Evolutionary conservation across 768 basidiomycete genomes (phyloP).

Genomic region (Crucibulum laeve): DNA sequence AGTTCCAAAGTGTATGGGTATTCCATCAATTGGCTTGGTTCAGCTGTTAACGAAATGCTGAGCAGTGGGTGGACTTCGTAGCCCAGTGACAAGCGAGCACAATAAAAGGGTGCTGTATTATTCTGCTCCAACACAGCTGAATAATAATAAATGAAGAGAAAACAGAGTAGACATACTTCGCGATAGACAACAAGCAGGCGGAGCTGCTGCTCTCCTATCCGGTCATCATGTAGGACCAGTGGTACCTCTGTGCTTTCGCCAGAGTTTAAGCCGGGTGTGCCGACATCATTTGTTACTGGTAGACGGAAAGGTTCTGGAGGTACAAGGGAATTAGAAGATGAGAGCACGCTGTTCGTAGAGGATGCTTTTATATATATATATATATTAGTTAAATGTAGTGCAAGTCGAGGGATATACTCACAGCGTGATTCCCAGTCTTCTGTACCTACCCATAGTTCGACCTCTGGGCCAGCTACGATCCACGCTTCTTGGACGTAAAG

Average conservation of each 20-base stretch:
- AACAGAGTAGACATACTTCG: slow-evolving; percentile 34
- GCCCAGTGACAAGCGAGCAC: slow-evolving; percentile 45
- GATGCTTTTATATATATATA: background rate
- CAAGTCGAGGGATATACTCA: background rate
- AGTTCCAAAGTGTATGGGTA: slow-evolving; percentile 49
- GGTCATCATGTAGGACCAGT: slow-evolving; percentile 49
- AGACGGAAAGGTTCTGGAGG: slow-evolving; percentile 43
- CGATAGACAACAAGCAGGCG: slow-evolving; percentile 65
- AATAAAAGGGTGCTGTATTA: slow-evolving; percentile 48
- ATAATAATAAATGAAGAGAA: slow-evolving; percentile 1
- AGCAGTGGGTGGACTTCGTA: slow-evolving; percentile 63
- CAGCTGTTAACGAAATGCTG: slow-evolving; percentile 42
- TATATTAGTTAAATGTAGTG: slow-evolving; percentile 1
- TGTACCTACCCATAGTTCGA: slow-evolving; percentile 55
- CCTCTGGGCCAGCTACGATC: slow-evolving; percentile 56
- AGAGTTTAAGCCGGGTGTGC: slow-evolving; percentile 30
- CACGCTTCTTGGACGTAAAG: slow-evolving; percentile 64
- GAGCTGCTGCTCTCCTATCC: slow-evolving; percentile 44
- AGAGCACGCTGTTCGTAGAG: slow-evolving; percentile 25
- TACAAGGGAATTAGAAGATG: slow-evolving; percentile 47
- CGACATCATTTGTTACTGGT: slow-evolving; percentile 24
- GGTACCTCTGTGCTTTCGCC: slow-evolving; percentile 49
- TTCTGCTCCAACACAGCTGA: slow-evolving; percentile 27
- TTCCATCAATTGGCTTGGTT: slow-evolving; percentile 46
- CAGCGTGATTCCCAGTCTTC: too few relatives aligned